Percentiles rank a stretch among this genome's conserved stretches.
Conservation (phyloP, 2,329 filamentous ascomycete genomes). For the Diaporthe helianthi region DNA sequence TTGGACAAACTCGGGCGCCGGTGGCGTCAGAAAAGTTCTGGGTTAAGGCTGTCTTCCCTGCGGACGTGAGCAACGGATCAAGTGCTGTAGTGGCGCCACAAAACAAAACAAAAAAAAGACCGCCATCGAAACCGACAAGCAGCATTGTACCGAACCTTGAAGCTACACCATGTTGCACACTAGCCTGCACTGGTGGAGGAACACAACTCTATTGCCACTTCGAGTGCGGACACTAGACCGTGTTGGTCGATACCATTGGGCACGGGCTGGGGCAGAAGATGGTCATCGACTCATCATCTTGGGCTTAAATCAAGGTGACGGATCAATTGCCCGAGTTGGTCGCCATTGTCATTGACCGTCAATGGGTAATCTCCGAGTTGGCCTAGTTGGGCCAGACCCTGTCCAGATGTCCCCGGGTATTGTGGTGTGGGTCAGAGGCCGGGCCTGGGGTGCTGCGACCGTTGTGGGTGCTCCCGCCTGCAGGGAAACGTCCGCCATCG, state of each 20-base stretch:
- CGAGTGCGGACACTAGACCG: background rate
- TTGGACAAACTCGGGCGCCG: background rate
- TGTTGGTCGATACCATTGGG: background rate
- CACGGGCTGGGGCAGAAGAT: background rate
- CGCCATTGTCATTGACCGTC: conserved; percentile 12
- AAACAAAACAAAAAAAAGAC: background rate
- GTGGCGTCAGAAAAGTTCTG: background rate
- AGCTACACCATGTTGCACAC: background rate
- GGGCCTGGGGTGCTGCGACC: background rate
- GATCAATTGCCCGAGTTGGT: conserved; percentile 16
- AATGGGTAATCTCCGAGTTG: conserved; percentile 18
- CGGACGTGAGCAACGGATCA: background rate
- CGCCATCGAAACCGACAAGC: background rate
- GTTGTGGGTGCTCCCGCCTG: conserved; percentile 13
- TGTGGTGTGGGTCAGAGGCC: conserved; percentile 4
- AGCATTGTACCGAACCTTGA: background rate
- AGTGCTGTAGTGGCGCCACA: background rate
- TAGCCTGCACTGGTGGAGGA: background rate
- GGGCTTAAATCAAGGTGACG: conserved; percentile 17
- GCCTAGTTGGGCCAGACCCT: conserved; percentile 15
- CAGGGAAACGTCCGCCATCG: conserved; percentile 6
- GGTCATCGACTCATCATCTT: conserved; percentile 20
- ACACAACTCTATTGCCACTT: background rate
- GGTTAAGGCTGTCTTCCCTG: background rate
- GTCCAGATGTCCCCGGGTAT: background rate